These are phyloP conservation scores for Cryptosporidium viatorum DNA, from an alignment of 169 alveolate species.

Conservation along the genomic window DNA sequence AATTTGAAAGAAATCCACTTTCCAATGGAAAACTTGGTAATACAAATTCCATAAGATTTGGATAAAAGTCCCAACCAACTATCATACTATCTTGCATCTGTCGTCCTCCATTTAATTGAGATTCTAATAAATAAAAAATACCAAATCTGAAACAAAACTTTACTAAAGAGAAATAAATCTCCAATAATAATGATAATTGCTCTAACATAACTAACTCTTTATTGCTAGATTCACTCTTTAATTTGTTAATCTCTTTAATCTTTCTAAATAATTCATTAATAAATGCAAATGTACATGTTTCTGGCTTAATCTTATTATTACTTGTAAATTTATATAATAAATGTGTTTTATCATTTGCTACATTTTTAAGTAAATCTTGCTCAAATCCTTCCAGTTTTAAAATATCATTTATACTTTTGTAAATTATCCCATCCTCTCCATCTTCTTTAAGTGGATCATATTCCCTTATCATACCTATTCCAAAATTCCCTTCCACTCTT, in stretches of 20 bases:
- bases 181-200: neutral
- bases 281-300: neutral
- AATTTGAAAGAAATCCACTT: neutral
- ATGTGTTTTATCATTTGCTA: too few species aligned
- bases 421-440: neutral
- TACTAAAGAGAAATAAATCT: neutral
- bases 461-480: neutral
- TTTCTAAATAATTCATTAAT: neutral
- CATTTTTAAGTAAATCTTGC: neutral
- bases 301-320: neutral
- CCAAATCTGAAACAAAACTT: constrained; percentile 27
- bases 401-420: neutral
- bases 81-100: neutral
- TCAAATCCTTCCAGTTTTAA: neutral
- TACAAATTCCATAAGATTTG: neutral
- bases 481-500: neutral
- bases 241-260: neutral
- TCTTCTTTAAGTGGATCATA: too few species aligned
- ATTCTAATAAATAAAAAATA: neutral
- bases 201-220: neutral
- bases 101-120: neutral
- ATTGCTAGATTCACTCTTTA: neutral
- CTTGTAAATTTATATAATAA: too few species aligned
- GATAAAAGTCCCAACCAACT: neutral
- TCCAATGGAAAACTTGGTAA: constrained; percentile 12